phyloP scores from a whole-genome alignment of 768 basidiomycete genomes.

The Pulveroboletus frians region DNA sequence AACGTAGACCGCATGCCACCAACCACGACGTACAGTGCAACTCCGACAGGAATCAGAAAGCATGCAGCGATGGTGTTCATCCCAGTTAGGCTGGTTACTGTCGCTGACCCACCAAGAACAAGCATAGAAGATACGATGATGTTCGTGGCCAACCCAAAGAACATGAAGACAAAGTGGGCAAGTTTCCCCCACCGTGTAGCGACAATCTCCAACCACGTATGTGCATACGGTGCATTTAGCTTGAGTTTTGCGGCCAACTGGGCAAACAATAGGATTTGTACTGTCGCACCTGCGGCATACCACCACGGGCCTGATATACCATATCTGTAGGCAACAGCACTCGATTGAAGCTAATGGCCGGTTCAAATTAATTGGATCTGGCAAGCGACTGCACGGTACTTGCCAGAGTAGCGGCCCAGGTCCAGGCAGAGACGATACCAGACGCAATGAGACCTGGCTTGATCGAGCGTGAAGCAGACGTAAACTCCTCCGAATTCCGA shows the following conservation, averaged over 20 bases:
- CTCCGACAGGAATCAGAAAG: conserved; percentile 85
- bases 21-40: conserved; percentile 82
- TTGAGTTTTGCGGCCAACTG: conserved; percentile 90
- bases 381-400: conserved; percentile 1
- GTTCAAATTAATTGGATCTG: not conserved
- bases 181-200: conserved; percentile 70
- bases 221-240: conserved; percentile 81
- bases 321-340: conserved; percentile 80
- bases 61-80: conserved; percentile 89
- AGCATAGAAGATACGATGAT: conserved; percentile 88
- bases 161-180: conserved; percentile 83
- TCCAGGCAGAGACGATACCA: conserved; percentile 92
- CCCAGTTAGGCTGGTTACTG: conserved; percentile 82
- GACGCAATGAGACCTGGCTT: conserved; percentile 91
- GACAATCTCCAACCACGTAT: conserved; percentile 87
- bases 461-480: conserved; percentile 73
- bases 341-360: conserved; percentile 59
- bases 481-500: conserved; percentile 77
- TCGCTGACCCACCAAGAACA: conserved; percentile 77
- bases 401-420: conserved; percentile 78
- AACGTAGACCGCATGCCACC: conserved; percentile 85
- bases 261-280: conserved; percentile 89
- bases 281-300: conserved; percentile 87
- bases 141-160: conserved; percentile 90
- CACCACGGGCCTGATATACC: conserved; percentile 86